Evolutionary conservation across 208 protist genomes (phyloP).

Genomic region (Acanthamoeba quina): DNA sequence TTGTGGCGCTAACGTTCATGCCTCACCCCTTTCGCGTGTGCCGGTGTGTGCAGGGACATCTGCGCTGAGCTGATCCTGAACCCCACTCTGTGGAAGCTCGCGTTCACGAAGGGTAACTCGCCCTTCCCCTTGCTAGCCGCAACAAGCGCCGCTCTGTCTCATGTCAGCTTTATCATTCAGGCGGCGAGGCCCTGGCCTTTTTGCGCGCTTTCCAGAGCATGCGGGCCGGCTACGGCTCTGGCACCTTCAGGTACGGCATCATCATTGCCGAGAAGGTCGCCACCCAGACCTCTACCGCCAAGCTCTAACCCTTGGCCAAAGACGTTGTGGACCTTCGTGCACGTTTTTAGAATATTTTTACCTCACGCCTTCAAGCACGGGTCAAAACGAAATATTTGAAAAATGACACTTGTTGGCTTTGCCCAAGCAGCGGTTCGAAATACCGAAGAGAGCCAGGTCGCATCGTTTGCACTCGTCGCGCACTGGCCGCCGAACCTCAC

Average conservation of each 20-base stretch:
- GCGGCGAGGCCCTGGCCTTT: conserved; percentile 16
- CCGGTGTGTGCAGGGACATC: conserved; percentile 10
- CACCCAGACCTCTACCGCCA: background rate
- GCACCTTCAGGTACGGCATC: conserved; percentile 42
- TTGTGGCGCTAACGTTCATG: no score
- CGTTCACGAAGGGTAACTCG: conserved; percentile 42
- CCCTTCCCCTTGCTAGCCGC: no score
- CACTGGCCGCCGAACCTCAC: no score
- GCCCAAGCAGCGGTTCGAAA: background rate
- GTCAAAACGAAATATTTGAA: no score
- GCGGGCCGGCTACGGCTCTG: conserved; percentile 23
- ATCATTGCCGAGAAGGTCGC: conserved; percentile 35
- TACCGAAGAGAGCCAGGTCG: background rate
- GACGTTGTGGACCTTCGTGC: no score
- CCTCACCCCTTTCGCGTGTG: background rate
- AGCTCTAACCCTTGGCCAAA: no score
- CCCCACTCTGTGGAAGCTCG: conserved; percentile 52
- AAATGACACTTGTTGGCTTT: background rate
- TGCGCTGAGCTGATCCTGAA: conserved; percentile 12
- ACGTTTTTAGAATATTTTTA: no score
- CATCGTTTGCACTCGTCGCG: background rate
- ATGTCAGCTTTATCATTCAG: background rate
- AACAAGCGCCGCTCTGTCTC: background rate
- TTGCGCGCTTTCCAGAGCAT: conserved; percentile 44
- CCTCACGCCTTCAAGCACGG: no score